A percentile compares a stretch with the other conserved stretches of the same genome.
Evolutionary conservation across 768 basidiomycete genomes (phyloP).

Genomic region (Trametes punicea): DNA sequence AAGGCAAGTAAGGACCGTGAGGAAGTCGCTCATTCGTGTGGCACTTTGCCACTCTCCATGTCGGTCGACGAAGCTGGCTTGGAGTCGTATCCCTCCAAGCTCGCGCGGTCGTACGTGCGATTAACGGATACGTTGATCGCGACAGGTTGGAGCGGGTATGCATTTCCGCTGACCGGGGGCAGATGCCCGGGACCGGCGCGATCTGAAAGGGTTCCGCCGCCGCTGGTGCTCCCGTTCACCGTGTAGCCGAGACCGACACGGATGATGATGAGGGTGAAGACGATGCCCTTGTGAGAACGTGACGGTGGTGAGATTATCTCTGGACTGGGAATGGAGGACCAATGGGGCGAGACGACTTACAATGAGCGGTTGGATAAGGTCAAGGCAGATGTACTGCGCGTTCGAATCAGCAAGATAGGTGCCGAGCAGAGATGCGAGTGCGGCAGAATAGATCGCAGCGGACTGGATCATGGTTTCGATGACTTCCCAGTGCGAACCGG

Average conservation of each 20-base stretch:
- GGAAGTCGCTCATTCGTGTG: background rate
- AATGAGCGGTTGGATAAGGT: slow-evolving; percentile 13
- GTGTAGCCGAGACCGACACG: slow-evolving; percentile 20
- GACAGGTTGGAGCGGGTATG: background rate
- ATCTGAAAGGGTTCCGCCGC: background rate
- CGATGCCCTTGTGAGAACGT: slow-evolving; percentile 7
- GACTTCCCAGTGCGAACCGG: slow-evolving; percentile 2
- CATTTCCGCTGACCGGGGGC: slow-evolving; percentile 1
- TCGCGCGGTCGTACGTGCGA: slow-evolving; percentile 2
- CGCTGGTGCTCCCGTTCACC: slow-evolving; percentile 7
- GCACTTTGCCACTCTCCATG: slow-evolving; percentile 5
- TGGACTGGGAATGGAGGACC: background rate
- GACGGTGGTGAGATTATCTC: background rate
- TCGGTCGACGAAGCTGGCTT: slow-evolving; percentile 1
- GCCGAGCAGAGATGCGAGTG: slow-evolving; percentile 4
- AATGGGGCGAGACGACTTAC: background rate
- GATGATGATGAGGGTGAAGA: slow-evolving; percentile 20
- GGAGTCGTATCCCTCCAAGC: slow-evolving; percentile 5
- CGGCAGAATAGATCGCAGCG: slow-evolving; percentile 14
- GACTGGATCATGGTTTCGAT: slow-evolving; percentile 17
- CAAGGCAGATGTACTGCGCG: slow-evolving; percentile 12
- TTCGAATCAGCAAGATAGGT: slow-evolving; percentile 10
- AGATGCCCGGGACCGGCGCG: background rate
- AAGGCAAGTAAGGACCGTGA: background rate
- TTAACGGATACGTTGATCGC: slow-evolving; percentile 7